Conservation (phyloP, 164 flowering plant species). For the Vitis rupestris region DNA sequence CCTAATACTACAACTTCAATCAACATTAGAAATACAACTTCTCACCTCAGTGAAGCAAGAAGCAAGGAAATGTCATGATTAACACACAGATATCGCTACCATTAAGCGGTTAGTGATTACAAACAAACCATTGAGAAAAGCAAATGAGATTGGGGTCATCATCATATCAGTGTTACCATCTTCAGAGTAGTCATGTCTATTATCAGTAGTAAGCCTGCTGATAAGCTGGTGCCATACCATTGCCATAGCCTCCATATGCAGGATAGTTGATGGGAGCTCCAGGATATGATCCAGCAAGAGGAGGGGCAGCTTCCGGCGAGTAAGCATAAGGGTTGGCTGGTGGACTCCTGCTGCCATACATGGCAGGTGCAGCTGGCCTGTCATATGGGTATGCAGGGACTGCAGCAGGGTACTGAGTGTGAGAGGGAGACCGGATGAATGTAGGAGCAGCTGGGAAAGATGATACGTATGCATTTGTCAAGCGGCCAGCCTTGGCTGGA, state of each 20-base stretch:
- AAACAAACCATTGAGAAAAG: constrained; percentile 29
- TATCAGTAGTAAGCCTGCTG: constrained; percentile 71
- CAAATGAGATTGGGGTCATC: constrained; percentile 19
- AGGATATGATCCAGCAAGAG: constrained; percentile 44
- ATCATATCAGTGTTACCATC: constrained; percentile 49
- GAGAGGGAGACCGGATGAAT: constrained; percentile 64
- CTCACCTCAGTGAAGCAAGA: constrained; percentile 25
- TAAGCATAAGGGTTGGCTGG: constrained; percentile 47
- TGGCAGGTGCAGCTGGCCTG: constrained; percentile 46
- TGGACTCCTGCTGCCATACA: constrained; percentile 77
- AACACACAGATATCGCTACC: constrained; percentile 54
- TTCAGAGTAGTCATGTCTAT: constrained; percentile 34
- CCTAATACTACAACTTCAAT: constrained; percentile 48
- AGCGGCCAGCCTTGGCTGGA: constrained; percentile 97
- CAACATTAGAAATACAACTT: constrained; percentile 41
- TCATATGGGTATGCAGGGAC: constrained; percentile 53
- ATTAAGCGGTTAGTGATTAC: constrained; percentile 55
- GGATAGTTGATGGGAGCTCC: constrained; percentile 53
- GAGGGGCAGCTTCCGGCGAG: constrained; percentile 56
- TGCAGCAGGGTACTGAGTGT: constrained; percentile 53
- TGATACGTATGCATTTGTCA: constrained; percentile 86
- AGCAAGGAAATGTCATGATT: constrained; percentile 23
- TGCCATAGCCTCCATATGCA: constrained; percentile 46
- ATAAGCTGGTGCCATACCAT: constrained; percentile 51
- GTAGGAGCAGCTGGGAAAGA: constrained; percentile 81